Percentiles rank a stretch among this genome's conserved stretches.
These are phyloP conservation scores for Trichoderma sp. DNA, from an alignment of 2,329 filamentous ascomycete genomes.

Conservation along the genomic window DNA sequence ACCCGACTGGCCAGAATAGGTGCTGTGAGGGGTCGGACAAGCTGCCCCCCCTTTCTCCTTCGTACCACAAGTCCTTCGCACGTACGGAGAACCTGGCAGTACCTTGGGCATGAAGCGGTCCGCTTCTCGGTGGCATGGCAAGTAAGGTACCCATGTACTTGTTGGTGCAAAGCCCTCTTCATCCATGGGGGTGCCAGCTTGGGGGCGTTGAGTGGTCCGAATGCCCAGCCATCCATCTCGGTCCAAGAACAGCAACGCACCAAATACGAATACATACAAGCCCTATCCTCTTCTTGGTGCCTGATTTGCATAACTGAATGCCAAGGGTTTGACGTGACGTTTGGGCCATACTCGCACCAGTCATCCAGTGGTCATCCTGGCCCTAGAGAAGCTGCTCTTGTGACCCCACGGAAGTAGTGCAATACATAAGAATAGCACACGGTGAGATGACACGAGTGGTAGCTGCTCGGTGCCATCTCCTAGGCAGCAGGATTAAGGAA, in stretches of 20 bases:
- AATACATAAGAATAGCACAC: background rate
- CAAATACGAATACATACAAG: background rate
- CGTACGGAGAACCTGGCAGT: conserved; percentile 2
- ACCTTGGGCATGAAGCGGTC: background rate
- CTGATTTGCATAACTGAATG: conserved; percentile 8
- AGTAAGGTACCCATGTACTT: background rate
- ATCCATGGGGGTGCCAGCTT: background rate
- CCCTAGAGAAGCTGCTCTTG: background rate
- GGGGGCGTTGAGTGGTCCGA: background rate
- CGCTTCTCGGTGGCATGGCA: background rate
- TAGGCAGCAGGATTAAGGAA: conserved; percentile 12
- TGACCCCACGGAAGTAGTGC: background rate
- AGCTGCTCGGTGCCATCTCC: background rate
- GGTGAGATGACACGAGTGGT: conserved; percentile 2
- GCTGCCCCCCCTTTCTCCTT: background rate
- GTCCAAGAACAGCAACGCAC: conserved; percentile 18
- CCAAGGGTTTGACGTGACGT: background rate
- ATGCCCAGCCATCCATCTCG: conserved; percentile 1
- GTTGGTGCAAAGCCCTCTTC: background rate
- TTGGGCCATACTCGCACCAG: background rate
- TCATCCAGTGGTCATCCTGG: background rate
- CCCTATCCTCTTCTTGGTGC: conserved; percentile 2
- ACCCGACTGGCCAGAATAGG: conserved; percentile 18
- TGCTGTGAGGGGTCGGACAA: conserved; percentile 2
- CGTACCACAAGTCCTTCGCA: background rate